These are phyloP conservation scores for Fusarium sp. DNA, from an alignment of 2,329 filamentous ascomycete genomes.

Conservation along the genomic window DNA sequence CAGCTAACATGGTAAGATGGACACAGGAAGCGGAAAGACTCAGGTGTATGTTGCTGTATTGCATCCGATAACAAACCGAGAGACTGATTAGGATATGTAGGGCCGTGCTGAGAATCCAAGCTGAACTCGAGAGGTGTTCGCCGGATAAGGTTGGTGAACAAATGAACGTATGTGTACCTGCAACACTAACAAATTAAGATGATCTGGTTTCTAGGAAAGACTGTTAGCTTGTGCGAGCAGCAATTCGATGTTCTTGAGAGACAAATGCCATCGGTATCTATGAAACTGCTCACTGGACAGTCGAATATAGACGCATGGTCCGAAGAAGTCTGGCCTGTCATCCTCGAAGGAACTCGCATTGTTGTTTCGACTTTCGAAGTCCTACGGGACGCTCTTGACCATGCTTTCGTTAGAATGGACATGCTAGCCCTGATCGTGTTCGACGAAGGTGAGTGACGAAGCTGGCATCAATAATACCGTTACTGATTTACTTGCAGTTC, in stretches of 20 bases:
- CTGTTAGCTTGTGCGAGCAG: conserved; percentile 73
- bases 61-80: not conserved
- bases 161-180: not conserved
- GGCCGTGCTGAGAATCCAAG: conserved; percentile 74
- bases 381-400: conserved; percentile 77
- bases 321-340: conserved; percentile 72
- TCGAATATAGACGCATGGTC: conserved; percentile 82
- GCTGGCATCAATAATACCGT: not conserved
- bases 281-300: conserved; percentile 73
- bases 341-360: conserved; percentile 73
- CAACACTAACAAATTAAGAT: conserved; percentile 55
- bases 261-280: conserved; percentile 69
- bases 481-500: conserved; percentile 63
- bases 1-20: conserved; percentile 68
- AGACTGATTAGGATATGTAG: conserved; percentile 54
- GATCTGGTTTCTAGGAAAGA: conserved; percentile 81
- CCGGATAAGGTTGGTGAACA: conserved; percentile 68
- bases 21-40: conserved; percentile 83
- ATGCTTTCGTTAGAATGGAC: conserved; percentile 77
- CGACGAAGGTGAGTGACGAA: conserved; percentile 75
- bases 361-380: conserved; percentile 83
- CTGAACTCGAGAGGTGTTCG: conserved; percentile 68
- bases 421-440: conserved; percentile 78
- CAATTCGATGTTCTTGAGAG: conserved; percentile 70
- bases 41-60: conserved; percentile 68